Conservation (phyloP, 495 filamentous ascomycete species). For the Penicillium paxilli region DNA sequence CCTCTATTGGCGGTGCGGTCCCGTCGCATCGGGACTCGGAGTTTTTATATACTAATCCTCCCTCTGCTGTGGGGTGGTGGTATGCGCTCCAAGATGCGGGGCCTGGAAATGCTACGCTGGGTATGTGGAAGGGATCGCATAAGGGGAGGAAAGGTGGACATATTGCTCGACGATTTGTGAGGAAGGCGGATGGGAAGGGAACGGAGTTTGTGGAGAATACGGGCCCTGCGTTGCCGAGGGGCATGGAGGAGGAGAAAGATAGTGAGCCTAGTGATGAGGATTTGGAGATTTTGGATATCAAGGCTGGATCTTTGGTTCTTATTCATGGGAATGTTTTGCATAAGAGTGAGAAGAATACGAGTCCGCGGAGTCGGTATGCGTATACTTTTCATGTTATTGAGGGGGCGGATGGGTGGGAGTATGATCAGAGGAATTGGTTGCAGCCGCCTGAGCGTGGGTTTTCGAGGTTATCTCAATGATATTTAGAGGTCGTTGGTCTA, state of each 20-base stretch:
- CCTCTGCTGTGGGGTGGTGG: slow-evolving; percentile 91
- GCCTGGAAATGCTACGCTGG: slow-evolving; percentile 79
- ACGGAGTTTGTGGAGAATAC: slow-evolving; percentile 58
- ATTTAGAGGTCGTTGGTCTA: background rate
- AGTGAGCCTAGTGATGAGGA: slow-evolving; percentile 47
- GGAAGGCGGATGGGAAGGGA: slow-evolving; percentile 51
- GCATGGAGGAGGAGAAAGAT: slow-evolving; percentile 33
- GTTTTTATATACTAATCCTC: slow-evolving; percentile 90
- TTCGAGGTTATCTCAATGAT: slow-evolving; percentile 55
- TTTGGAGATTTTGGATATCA: slow-evolving; percentile 74
- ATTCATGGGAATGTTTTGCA: slow-evolving; percentile 97
- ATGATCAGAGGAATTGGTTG: slow-evolving; percentile 90
- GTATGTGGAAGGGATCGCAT: slow-evolving; percentile 80
- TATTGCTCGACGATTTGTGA: slow-evolving; percentile 72
- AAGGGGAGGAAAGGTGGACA: slow-evolving; percentile 40
- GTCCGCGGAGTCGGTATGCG: slow-evolving; percentile 82
- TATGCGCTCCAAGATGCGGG: slow-evolving; percentile 93
- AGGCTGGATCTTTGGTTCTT: slow-evolving; percentile 84
- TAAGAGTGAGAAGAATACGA: slow-evolving; percentile 91
- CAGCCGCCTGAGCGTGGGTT: slow-evolving; percentile 81
- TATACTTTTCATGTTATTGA: slow-evolving; percentile 99
- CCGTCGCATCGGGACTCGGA: slow-evolving; percentile 87
- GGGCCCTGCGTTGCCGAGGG: slow-evolving; percentile 46
- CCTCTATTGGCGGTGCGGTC: slow-evolving; percentile 88
- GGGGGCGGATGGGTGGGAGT: slow-evolving; percentile 66